These are phyloP conservation scores for Skeletonema tropicum DNA, from an alignment of 108 stramenopile genomes.

Conservation along the genomic window DNA sequence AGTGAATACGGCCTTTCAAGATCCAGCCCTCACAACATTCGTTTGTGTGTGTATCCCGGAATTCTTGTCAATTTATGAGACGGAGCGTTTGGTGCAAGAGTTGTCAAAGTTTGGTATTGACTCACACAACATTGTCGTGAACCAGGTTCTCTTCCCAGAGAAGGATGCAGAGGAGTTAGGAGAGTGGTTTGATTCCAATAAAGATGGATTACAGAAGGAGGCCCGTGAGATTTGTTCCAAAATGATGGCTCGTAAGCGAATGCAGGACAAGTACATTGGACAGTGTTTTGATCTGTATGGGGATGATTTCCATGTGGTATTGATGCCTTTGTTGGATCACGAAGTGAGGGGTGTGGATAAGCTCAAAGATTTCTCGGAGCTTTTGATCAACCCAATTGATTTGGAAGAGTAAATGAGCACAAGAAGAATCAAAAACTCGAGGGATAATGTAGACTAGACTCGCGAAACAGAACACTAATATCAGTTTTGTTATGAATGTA, in stretches of 20 bases:
- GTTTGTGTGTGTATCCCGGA: slow-evolving; percentile 99
- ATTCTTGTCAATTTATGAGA: slow-evolving; percentile 99
- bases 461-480: background rate
- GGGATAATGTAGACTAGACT: background rate
- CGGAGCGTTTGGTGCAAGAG: slow-evolving; percentile 99
- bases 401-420: slow-evolving; percentile 59
- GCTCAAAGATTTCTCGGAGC: slow-evolving; percentile 86
- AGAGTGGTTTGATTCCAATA: slow-evolving; percentile 90
- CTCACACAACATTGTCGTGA: slow-evolving; percentile 98
- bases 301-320: slow-evolving; percentile 96
- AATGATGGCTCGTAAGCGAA: slow-evolving; percentile 96
- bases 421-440: background rate
- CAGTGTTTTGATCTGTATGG: slow-evolving; percentile 99
- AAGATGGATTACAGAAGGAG: slow-evolving; percentile 83
- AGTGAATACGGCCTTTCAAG: slow-evolving; percentile 95
- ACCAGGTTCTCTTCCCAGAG: slow-evolving; percentile 99
- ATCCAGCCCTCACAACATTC: slow-evolving; percentile 97
- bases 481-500: background rate
- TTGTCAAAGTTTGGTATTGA: slow-evolving; percentile 98
- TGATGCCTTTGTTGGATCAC: slow-evolving; percentile 98
- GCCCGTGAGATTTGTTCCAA: slow-evolving; percentile 95
- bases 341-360: slow-evolving; percentile 95
- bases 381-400: slow-evolving; percentile 89
- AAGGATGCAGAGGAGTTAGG: slow-evolving; percentile 96
- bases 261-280: slow-evolving; percentile 99